These are phyloP conservation scores for Fusarium avenaceum DNA, from an alignment of 2,329 filamentous ascomycete species.

Conservation along the genomic window DNA sequence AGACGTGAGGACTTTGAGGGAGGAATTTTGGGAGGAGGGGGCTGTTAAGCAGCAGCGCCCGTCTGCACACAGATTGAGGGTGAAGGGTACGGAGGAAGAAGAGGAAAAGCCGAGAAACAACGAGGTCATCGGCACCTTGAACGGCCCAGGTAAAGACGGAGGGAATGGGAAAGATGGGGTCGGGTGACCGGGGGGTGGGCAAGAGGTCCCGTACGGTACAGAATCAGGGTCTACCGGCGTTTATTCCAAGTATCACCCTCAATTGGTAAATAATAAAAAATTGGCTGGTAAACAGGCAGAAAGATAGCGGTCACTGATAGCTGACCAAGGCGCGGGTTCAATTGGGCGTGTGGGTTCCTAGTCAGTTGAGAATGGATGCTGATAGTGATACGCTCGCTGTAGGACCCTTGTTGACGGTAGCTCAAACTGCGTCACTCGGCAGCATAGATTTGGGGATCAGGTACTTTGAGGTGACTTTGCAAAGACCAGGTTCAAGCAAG, in stretches of 20 bases:
- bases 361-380: constrained; percentile 37
- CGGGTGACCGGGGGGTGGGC: constrained; percentile 48
- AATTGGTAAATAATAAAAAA: constrained; percentile 13
- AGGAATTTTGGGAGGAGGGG: constrained; percentile 87
- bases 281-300: constrained; percentile 23
- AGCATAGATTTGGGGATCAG: constrained; percentile 39
- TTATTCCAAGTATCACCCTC: constrained; percentile 22
- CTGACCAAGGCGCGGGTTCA: constrained; percentile 26
- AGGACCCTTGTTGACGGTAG: constrained; percentile 39
- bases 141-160: constrained; percentile 46
- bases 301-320: constrained; percentile 39
- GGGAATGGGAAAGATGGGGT: constrained; percentile 49
- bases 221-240: constrained; percentile 43
- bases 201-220: constrained; percentile 18
- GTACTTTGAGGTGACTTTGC: constrained; percentile 46
- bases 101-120: constrained; percentile 40
- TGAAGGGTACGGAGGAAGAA: constrained; percentile 52
- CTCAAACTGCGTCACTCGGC: constrained; percentile 43
- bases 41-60: constrained; percentile 84
- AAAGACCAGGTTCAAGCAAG: constrained; percentile 10
- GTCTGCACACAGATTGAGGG: constrained; percentile 61
- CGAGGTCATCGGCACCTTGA: constrained; percentile 51
- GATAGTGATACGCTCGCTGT: constrained; percentile 3
- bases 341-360: constrained; percentile 36
- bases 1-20: constrained; percentile 76